Conservation (phyloP, 352 stramenopile species). For the Phytophthora capsici region DNA sequence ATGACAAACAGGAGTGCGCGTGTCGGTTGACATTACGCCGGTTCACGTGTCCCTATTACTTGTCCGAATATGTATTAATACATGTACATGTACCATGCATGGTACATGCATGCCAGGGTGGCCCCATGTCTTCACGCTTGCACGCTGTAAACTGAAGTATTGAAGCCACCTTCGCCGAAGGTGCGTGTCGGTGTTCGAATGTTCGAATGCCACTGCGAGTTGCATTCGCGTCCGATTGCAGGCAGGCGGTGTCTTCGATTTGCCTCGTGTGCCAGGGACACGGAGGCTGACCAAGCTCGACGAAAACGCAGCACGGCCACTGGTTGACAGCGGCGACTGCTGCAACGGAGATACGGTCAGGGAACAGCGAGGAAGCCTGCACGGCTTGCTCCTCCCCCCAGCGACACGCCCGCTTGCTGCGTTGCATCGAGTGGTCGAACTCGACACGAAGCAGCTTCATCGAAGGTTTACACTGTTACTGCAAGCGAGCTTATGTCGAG, state of each 20-base stretch:
- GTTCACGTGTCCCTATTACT: too few relatives aligned
- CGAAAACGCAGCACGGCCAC: slow-evolving; percentile 13
- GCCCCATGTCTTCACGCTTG: background rate
- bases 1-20: slow-evolving; percentile 21
- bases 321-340: slow-evolving; percentile 2
- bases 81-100: too few relatives aligned
- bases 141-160: slow-evolving; percentile 9
- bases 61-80: too few relatives aligned
- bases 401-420: slow-evolving; percentile 10
- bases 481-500: slow-evolving; percentile 34
- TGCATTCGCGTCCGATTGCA: slow-evolving; percentile 22
- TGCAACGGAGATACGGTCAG: slow-evolving; percentile 1
- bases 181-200: slow-evolving; percentile 13
- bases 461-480: too few relatives aligned
- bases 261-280: slow-evolving; percentile 18
- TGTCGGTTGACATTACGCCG: slow-evolving; percentile 2
- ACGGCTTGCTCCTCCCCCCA: background rate
- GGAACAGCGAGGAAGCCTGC: slow-evolving; percentile 17
- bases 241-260: slow-evolving; percentile 16
- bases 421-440: slow-evolving; percentile 3
- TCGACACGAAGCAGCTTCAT: background rate
- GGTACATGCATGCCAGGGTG: too few relatives aligned
- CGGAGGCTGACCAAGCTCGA: slow-evolving; percentile 1
- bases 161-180: slow-evolving; percentile 3
- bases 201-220: slow-evolving; percentile 4